Conservation (phyloP, 140 eudicot species). For the Flaveria floridana region DNA sequence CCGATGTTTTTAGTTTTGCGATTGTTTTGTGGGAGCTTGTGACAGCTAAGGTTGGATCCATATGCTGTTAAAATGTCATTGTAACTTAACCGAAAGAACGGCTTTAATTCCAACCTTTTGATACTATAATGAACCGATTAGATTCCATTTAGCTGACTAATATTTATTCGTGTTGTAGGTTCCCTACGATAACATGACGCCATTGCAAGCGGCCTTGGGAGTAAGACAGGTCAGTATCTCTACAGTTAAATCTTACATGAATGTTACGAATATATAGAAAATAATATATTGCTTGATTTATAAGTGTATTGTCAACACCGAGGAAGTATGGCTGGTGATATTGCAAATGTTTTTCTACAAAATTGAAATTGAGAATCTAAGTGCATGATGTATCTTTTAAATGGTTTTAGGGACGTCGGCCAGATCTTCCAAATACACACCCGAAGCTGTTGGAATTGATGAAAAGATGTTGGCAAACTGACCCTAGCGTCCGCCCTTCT, state of each 20-base stretch:
- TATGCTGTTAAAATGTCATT: constrained; percentile 12
- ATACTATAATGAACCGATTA: background rate
- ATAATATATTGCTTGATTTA: background rate
- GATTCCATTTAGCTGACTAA: constrained; percentile 6
- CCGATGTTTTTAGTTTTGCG: constrained; percentile 91
- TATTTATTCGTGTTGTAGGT: constrained; percentile 43
- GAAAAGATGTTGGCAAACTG: constrained; percentile 83
- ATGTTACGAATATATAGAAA: background rate
- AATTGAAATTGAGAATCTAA: background rate
- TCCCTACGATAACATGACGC: constrained; percentile 92
- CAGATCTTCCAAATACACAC: constrained; percentile 74
- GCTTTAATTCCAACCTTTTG: background rate
- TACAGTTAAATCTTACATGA: background rate
- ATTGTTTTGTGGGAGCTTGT: constrained; percentile 97
- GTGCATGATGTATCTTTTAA: background rate
- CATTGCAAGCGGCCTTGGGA: constrained; percentile 96
- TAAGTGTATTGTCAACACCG: background rate
- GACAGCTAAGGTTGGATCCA: constrained; percentile 67
- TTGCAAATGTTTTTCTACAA: background rate
- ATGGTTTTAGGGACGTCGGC: constrained; percentile 67
- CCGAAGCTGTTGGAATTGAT: constrained; percentile 72
- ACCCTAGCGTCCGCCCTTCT: constrained; percentile 62
- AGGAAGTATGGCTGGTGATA: background rate
- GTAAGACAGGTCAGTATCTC: constrained; percentile 73
- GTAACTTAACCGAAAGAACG: background rate